Conservation (phyloP, 495 filamentous ascomycete species). For the Glonium stellatum region DNA sequence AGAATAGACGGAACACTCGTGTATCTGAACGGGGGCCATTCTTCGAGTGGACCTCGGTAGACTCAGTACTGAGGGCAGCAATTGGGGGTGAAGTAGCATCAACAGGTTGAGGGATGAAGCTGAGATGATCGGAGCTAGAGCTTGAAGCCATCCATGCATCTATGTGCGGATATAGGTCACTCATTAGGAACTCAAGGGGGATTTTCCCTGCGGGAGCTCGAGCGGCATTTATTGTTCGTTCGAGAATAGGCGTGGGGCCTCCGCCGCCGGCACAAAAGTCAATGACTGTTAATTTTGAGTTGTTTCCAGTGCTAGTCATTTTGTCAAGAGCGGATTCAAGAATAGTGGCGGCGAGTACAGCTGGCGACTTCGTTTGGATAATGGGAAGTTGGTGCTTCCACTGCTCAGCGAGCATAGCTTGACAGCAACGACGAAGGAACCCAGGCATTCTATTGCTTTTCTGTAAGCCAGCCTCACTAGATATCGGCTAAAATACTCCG, state of each 20-base stretch:
- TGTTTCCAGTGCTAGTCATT: conserved; percentile 2
- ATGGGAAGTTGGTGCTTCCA: conserved; percentile 32
- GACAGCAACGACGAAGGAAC: conserved; percentile 20
- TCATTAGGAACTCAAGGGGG: conserved; percentile 56
- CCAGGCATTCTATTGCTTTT: conserved; percentile 5
- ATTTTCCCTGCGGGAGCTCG: conserved; percentile 14
- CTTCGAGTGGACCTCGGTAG: neutral
- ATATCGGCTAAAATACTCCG: neutral
- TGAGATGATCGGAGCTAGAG: conserved; percentile 45
- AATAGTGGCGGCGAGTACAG: conserved; percentile 21
- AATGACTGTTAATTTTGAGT: conserved; percentile 39
- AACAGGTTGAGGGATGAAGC: conserved; percentile 50
- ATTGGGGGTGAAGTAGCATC: conserved; percentile 53
- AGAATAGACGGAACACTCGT: conserved; percentile 58
- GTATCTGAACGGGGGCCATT: conserved; percentile 6
- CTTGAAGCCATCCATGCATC: conserved; percentile 52
- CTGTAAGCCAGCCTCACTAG: neutral
- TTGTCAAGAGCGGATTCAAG: conserved; percentile 20
- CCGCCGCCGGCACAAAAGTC: conserved; percentile 72
- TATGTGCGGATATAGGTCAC: conserved; percentile 62
- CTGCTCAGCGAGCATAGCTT: conserved; percentile 31
- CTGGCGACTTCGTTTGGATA: conserved; percentile 29
- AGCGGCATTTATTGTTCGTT: conserved; percentile 29
- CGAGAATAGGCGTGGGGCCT: conserved; percentile 34
- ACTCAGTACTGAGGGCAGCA: conserved; percentile 36